Base-by-base conservation (phyloP, 352 stramenopile genomes). In the Phytopythium helicoides region DNA sequence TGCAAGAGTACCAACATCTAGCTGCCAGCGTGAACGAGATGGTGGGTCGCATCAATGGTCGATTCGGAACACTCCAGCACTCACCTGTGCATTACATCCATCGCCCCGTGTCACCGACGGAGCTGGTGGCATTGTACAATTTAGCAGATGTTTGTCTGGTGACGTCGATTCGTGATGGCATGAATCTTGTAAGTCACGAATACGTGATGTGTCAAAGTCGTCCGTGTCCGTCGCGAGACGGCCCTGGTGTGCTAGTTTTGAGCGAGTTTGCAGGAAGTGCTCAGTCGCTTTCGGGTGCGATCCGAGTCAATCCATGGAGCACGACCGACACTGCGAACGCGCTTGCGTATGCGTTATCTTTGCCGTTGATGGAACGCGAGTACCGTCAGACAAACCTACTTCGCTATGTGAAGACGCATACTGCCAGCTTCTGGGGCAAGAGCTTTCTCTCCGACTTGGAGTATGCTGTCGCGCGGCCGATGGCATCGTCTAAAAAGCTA, bases 101-200 rank as follows among this genome's bases (percentile, higher is more conserved):
- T 38, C 82, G 78, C 0, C 68, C 69, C 6, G 74, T 95, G 25
- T 56, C 70, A n/a, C 82, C 87, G 21, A 81, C 79, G 18, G 86
- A 96, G 54, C 75, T 96, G 1, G 86, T 95, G 25, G 86, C 87
- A 18, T 83, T 95, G 7, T 96, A 96, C 58, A 92, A 95, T 48
- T 58, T 95, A n/a, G 86, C 87, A 10, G 82, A 96, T 47, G 86
- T 92, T 6, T 95, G 86, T 22, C 57, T 96, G n/a, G 86, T 96
- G 46, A 96, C 87, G 0, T 94, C 83, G n/a, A 70, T 95, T 15
- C 73, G 86, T 31, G 87, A 96, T 47, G 87, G 87, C 14, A 95
- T 96, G 86, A 96, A 96, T 53, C 77, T 96, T 7, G 87, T 96
- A 21, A 91, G 78, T 52, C 78, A 96, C 58, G 87, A 96, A 60